phyloP scores from a whole-genome alignment of 192 early-diverging fungal species.

The Coemansia sp. region DNA sequence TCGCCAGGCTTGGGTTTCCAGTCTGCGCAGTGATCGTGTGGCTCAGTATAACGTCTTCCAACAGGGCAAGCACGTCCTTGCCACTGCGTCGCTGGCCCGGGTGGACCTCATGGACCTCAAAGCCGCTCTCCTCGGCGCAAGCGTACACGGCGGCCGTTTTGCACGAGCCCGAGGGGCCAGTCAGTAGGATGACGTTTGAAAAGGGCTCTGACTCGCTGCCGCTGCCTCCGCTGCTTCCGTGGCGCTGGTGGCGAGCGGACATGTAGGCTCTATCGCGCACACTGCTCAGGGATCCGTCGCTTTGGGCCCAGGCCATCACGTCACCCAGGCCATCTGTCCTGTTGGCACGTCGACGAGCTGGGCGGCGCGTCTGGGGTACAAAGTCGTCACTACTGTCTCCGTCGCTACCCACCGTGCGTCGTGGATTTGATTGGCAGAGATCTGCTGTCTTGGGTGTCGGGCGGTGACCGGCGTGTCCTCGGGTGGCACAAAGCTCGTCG shows the following conservation, averaged over 20 bases:
- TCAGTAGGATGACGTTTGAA: slow-evolving; percentile 60
- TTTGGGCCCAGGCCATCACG: slow-evolving; percentile 36
- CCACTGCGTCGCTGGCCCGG: slow-evolving; percentile 64
- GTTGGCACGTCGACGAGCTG: neutral
- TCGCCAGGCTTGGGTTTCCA: neutral
- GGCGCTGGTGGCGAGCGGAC: slow-evolving; percentile 12
- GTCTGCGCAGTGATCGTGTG: slow-evolving; percentile 59
- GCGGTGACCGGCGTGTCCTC: neutral
- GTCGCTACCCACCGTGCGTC: slow-evolving; percentile 1
- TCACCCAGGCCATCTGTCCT: slow-evolving; percentile 15
- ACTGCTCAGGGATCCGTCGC: slow-evolving; percentile 31
- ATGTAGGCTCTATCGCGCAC: slow-evolving; percentile 19
- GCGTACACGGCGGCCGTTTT: slow-evolving; percentile 73
- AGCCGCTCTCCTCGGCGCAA: slow-evolving; percentile 68
- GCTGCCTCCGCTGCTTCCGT: slow-evolving; percentile 16
- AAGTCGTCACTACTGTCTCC: slow-evolving; percentile 40
- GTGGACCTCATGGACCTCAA: slow-evolving; percentile 74
- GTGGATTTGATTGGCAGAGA: neutral
- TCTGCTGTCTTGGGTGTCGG: neutral
- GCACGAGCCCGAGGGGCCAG: slow-evolving; percentile 67
- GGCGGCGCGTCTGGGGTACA: slow-evolving; percentile 9
- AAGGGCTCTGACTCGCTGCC: slow-evolving; percentile 46
- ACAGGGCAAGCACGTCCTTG: slow-evolving; percentile 61
- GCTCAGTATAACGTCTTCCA: slow-evolving; percentile 71
- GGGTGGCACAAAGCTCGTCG: neutral